These are phyloP conservation scores for Lachancea sp. DNA, from an alignment of 805 yeast species.

Conservation along the genomic window DNA sequence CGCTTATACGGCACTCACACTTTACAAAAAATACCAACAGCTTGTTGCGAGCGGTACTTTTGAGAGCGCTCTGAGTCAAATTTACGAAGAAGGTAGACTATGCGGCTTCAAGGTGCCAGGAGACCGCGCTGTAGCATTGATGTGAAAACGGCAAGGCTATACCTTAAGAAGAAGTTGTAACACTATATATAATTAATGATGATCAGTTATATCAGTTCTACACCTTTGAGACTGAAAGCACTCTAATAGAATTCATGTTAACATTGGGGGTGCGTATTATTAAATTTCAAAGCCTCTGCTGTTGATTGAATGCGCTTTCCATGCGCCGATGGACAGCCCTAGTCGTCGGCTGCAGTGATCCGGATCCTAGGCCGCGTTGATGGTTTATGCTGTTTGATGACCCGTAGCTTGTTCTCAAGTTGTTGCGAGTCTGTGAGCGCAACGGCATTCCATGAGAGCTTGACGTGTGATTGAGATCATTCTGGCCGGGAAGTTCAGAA, in stretches of 20 bases:
- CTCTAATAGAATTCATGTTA: background rate
- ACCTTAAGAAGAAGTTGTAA: background rate
- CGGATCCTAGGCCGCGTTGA: constrained; percentile 25
- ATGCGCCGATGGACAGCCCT: constrained; percentile 37
- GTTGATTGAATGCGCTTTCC: constrained; percentile 18
- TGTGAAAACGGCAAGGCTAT: background rate
- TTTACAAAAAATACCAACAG: constrained; percentile 68
- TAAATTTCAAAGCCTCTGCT: constrained; percentile 4
- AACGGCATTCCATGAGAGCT: background rate
- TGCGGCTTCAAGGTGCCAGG: constrained; percentile 30
- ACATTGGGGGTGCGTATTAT: background rate
- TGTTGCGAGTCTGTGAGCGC: constrained; percentile 9
- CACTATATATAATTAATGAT: constrained; percentile 1
- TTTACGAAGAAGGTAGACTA: constrained; percentile 61
- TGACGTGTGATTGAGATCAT: background rate
- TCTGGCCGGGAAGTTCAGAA: constrained; percentile 16
- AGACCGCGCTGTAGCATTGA: background rate
- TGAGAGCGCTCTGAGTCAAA: constrained; percentile 52
- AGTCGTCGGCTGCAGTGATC: constrained; percentile 35
- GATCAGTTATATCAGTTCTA: background rate
- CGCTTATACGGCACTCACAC: constrained; percentile 74
- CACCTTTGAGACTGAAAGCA: background rate
- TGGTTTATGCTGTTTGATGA: constrained; percentile 13
- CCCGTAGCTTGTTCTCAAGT: constrained; percentile 2
- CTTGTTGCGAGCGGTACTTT: constrained; percentile 53